Percentiles rank a stretch among this genome's conserved stretches.
Evolutionary conservation across 306 rosid genomes (phyloP).

Genomic region (Cicer arietinum): DNA sequence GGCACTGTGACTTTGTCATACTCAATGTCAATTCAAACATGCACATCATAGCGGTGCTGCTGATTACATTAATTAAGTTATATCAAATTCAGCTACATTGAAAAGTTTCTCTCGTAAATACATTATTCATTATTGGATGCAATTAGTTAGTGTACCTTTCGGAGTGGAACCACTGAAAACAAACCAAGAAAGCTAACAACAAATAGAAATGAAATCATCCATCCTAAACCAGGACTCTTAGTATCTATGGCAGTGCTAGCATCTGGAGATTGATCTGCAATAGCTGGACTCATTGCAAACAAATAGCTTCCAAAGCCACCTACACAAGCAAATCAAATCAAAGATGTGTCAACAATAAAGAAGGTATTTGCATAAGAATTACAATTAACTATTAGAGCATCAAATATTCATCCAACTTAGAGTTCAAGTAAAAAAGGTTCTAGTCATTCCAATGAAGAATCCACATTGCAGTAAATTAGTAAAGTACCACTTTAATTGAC

Average conservation of each 20-base stretch:
- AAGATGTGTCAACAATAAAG: slow-evolving; percentile 1
- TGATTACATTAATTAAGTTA: too few relatives aligned
- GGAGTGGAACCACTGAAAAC: slow-evolving; percentile 59
- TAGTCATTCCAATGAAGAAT: background rate
- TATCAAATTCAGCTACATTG: too few relatives aligned
- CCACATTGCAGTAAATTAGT: background rate
- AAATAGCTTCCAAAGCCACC: slow-evolving; percentile 64
- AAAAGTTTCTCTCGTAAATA: too few relatives aligned
- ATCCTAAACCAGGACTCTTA: slow-evolving; percentile 55
- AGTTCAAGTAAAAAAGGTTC: background rate
- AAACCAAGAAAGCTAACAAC: slow-evolving; percentile 65
- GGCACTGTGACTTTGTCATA: too few relatives aligned
- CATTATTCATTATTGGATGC: background rate
- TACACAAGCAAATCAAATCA: slow-evolving; percentile 40
- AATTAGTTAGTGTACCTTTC: slow-evolving; percentile 49
- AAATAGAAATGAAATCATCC: slow-evolving; percentile 58
- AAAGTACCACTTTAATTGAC: background rate
- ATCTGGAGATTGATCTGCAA: slow-evolving; percentile 56
- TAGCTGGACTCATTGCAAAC: slow-evolving; percentile 54
- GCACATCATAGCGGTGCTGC: too few relatives aligned
- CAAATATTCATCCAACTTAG: background rate
- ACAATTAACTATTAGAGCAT: slow-evolving; percentile 2
- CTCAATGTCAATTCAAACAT: too few relatives aligned
- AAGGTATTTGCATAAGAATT: slow-evolving; percentile 28
- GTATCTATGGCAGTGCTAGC: background rate